Evolutionary conservation across 257 asterid species (phyloP), one percentile per base, ranked within the genome.

Genomic region (Ocimum tenuiflorum): DNA sequence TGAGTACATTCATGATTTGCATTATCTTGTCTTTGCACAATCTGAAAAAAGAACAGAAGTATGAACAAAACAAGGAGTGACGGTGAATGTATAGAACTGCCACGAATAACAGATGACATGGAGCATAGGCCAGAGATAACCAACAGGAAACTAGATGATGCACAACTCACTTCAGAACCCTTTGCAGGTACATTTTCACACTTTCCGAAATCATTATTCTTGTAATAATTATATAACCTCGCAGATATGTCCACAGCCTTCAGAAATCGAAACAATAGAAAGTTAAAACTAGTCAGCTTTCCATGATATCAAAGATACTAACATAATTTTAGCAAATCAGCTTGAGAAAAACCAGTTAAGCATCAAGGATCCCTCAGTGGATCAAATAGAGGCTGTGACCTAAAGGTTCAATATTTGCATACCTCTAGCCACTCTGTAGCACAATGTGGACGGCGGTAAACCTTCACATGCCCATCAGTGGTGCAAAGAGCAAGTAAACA

Each of bases 401-500:
- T 11, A 47, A 65, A 58, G 50, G 11, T 50, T 62, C 19, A 4
- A 45, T 62, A 10, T 39, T 39, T 58, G 50, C 75, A 63, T 77
- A 91, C 98, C 96, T 92, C 94, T 39, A 83, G 50, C 96, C 99
- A 92, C 82, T 92, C 96, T 46, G 77, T 77, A 6, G 85, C 76
- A 27, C 94, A 76, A 70, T 78, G 84, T 15, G 91, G 94, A 82
- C 80, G 77, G 8, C 96, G 88, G 69, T 84, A 89, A 75, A 92
- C 74, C 75, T 82, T 89, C 69, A 86, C 96, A 19, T 64, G 84
- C 54, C 97, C 99, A 17, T 70, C 82, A 7, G 84, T 77, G 46
- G 97, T 86, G 80, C 99, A 92, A 68, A 92, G 84, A 56, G 99
- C 96, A 75, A 92, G 94, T 85, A 92, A 82, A 70, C 95, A 92